Evolutionary conservation across 2,329 filamentous ascomycete genomes (phyloP), one percentile per base, ranked within the genome.

Genomic region (Sporothrix inflata): DNA sequence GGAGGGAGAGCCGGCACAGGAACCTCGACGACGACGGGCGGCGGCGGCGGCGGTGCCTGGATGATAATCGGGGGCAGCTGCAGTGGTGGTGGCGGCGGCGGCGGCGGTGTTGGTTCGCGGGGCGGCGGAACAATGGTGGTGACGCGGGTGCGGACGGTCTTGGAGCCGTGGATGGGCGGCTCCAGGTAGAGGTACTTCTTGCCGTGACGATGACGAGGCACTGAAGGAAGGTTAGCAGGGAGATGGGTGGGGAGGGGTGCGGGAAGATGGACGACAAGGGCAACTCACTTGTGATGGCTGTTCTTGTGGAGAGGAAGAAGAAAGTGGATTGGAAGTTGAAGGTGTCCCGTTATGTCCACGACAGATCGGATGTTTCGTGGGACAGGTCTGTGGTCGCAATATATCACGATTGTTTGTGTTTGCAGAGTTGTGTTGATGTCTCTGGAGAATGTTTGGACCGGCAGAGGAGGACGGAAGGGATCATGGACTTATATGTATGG

Each of bases 101-200:
- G 75, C 0, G 77, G 77, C 76, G 24, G 77, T 75, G 12, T 74
- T 74, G 14, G 61, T 11, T 30, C 12, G 5, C 19, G 72, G 0
- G 77, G 78, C 8, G 80, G 75, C 2, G 81, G 81, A 38, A 83
- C 73, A 73, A 84, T 79, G 74, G 80, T 82, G 55, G 82, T 83
- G 68, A 81, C 72, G 66, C 80, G 79, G 30, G 78, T 79, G 73
- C 80, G 81, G 65, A 82, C 76, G 7, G 79, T 80, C 66, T 77
- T 78, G 77, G 78, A 77, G 67, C 81, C 81, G 69, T 79, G 78
- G 70, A 74, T 78, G 14, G 81, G 81, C 8, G 81, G 82, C 74
- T 83, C 80, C 51, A 84, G 77, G 76, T 84, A 84, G 72, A 83
- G 76, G 24, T 80, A 78, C 71, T 83, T 84, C 75, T 83, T 84